Evolutionary conservation across 2,329 filamentous ascomycete genomes (phyloP).

Genomic region (Pestalotiopsis sp.): DNA sequence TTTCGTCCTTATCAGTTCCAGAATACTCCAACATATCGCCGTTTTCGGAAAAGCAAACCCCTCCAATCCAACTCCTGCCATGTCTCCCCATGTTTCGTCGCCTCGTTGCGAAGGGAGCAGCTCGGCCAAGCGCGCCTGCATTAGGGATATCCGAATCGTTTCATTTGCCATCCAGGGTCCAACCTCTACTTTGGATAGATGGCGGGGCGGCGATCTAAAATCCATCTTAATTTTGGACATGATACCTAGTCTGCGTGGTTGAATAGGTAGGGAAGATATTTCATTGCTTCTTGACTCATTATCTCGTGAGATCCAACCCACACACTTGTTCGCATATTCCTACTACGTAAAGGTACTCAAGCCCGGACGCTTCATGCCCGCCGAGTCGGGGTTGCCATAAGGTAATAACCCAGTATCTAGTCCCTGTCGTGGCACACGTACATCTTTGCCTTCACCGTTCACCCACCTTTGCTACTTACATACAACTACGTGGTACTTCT

Average conservation of each 20-base stretch:
- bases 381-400: neutral
- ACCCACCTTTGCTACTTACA: neutral
- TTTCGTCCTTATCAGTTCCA: neutral
- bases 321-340: neutral
- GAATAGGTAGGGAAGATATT: neutral
- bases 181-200: neutral
- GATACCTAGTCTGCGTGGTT: neutral
- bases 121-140: neutral
- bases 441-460: neutral
- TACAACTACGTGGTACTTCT: neutral
- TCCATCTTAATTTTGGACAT: neutral
- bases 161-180: neutral
- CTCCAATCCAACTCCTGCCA: neutral
- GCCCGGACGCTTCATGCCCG: neutral
- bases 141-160: neutral
- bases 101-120: neutral
- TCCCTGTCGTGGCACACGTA: neutral
- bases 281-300: conserved; percentile 5
- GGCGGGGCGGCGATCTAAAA: neutral
- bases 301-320: neutral
- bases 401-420: neutral
- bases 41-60: conserved; percentile 8
- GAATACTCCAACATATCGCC: neutral
- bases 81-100: neutral
- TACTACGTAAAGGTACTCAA: neutral